Conservation (phyloP, 768 basidiomycete species). For the Suillus americanus region DNA sequence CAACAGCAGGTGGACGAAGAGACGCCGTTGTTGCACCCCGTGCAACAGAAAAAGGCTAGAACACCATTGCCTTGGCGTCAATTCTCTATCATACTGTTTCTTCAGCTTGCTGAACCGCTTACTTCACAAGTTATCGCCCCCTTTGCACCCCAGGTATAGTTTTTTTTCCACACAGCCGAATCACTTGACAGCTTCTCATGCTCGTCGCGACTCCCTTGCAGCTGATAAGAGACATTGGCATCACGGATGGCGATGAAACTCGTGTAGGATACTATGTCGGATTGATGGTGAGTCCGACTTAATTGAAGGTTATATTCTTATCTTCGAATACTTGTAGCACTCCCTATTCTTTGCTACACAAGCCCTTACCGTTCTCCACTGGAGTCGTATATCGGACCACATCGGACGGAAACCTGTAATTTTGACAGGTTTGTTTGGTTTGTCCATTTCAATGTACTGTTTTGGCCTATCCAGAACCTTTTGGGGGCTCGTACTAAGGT, state of each 20-base stretch:
- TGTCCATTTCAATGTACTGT: slow-evolving; percentile 68
- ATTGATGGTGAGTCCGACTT: slow-evolving; percentile 50
- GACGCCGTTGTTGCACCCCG: slow-evolving; percentile 51
- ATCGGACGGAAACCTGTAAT: slow-evolving; percentile 78
- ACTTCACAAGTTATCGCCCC: slow-evolving; percentile 77
- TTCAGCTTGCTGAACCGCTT: slow-evolving; percentile 77
- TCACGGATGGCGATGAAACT: slow-evolving; percentile 69
- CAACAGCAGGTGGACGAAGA: slow-evolving; percentile 50
- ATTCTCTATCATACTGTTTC: slow-evolving; percentile 64
- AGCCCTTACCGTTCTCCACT: slow-evolving; percentile 70
- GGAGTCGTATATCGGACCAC: slow-evolving; percentile 71
- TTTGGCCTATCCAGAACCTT: slow-evolving; percentile 75
- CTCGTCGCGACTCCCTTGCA: slow-evolving; percentile 19
- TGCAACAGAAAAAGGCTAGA: slow-evolving; percentile 36
- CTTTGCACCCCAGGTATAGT: slow-evolving; percentile 66
- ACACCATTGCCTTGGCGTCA: slow-evolving; percentile 72
- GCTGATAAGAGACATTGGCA: slow-evolving; percentile 66
- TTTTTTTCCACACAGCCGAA: background rate
- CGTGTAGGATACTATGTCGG: slow-evolving; percentile 78
- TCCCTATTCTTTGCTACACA: slow-evolving; percentile 77
- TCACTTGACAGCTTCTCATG: slow-evolving; percentile 1
- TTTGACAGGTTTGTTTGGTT: slow-evolving; percentile 60
- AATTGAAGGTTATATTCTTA: no score
- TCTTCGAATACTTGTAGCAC: slow-evolving; percentile 46
- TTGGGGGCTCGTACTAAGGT: slow-evolving; percentile 58